A percentile compares a stretch with the other conserved stretches of the same genome.
These are phyloP conservation scores for Pleurotus djamor DNA, from an alignment of 768 basidiomycete genomes.

Conservation along the genomic window DNA sequence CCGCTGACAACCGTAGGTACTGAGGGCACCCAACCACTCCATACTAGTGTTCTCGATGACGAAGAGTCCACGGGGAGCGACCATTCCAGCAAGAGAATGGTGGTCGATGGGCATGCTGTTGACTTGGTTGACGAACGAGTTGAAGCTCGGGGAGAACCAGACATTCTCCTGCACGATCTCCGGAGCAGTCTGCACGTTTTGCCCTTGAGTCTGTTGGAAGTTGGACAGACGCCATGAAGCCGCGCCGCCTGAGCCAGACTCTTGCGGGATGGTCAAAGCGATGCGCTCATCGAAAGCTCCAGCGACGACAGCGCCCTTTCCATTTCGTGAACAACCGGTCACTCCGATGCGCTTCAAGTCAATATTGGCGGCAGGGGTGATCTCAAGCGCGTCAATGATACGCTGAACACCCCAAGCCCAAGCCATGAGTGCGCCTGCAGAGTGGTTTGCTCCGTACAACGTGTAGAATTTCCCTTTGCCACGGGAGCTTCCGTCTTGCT, in stretches of 20 bases:
- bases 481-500: slow-evolving; percentile 40
- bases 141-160: slow-evolving; percentile 56
- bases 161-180: slow-evolving; percentile 62
- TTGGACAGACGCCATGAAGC: slow-evolving; percentile 57
- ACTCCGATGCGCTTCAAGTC: slow-evolving; percentile 48
- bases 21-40: slow-evolving; percentile 53
- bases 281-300: slow-evolving; percentile 60
- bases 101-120: slow-evolving; percentile 53
- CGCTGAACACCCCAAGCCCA: slow-evolving; percentile 63
- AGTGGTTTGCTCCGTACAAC: slow-evolving; percentile 46
- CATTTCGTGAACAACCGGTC: slow-evolving; percentile 59
- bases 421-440: slow-evolving; percentile 53
- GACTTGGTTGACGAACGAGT: slow-evolving; percentile 42
- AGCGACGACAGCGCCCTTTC: slow-evolving; percentile 58
- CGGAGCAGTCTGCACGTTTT: slow-evolving; percentile 46
- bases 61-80: slow-evolving; percentile 55
- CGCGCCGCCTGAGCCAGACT: slow-evolving; percentile 58
- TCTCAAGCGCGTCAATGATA: slow-evolving; percentile 57
- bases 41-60: slow-evolving; percentile 54
- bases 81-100: slow-evolving; percentile 51
- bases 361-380: slow-evolving; percentile 41
- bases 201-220: neutral
- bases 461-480: slow-evolving; percentile 58
- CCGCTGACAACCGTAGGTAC: slow-evolving; percentile 48
- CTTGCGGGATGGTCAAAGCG: slow-evolving; percentile 58